Evolutionary conservation across 2,329 filamentous ascomycete genomes (phyloP).

Genomic region (Orbilia javanica): DNA sequence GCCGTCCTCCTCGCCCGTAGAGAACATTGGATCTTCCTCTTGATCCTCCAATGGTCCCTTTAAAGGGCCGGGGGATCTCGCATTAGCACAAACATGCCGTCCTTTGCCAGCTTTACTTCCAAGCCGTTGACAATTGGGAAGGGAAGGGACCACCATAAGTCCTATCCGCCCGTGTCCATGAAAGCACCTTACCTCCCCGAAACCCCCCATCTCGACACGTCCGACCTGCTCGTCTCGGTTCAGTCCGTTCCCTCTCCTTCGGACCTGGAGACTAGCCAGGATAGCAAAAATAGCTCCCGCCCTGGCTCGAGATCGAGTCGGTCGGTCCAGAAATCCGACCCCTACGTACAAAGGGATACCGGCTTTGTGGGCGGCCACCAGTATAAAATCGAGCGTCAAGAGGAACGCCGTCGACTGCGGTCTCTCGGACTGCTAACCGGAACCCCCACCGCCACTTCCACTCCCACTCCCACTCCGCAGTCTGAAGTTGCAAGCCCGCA

Average conservation of each 20-base stretch:
- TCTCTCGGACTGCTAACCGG: slow-evolving; percentile 51
- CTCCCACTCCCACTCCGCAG: slow-evolving; percentile 15
- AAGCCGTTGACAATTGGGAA: slow-evolving; percentile 52
- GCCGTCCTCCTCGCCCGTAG: not conserved
- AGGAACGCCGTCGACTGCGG: slow-evolving; percentile 48
- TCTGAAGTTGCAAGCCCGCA: slow-evolving; percentile 19
- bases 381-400: slow-evolving; percentile 53
- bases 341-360: slow-evolving; percentile 38
- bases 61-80: slow-evolving; percentile 54
- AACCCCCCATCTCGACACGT: slow-evolving; percentile 54
- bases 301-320: slow-evolving; percentile 26
- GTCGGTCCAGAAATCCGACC: slow-evolving; percentile 42
- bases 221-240: slow-evolving; percentile 55
- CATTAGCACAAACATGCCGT: slow-evolving; percentile 50
- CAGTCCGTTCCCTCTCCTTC: slow-evolving; percentile 49
- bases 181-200: slow-evolving; percentile 56
- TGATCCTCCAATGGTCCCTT: slow-evolving; percentile 41
- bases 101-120: slow-evolving; percentile 56
- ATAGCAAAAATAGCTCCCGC: slow-evolving; percentile 21
- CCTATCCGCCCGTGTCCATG: slow-evolving; percentile 57
- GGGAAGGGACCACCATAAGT: slow-evolving; percentile 41
- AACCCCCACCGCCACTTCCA: no score
- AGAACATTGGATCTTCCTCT: slow-evolving; percentile 1
- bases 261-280: slow-evolving; percentile 17
- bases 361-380: slow-evolving; percentile 53